Base-by-base conservation (phyloP, 75 land plant genomes). In the Cupressus sempervirens region DNA sequence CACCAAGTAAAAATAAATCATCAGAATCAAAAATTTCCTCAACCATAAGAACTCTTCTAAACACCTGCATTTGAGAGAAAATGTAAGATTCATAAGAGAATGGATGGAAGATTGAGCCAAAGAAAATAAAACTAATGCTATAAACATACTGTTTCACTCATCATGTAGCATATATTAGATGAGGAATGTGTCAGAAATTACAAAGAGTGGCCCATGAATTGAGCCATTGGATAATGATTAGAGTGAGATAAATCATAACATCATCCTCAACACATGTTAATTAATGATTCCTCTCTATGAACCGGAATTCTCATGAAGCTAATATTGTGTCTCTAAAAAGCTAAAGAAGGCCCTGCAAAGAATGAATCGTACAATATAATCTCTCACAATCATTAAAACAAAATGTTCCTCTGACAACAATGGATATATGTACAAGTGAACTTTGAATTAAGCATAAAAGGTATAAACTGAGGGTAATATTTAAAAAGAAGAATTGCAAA, bases 1-100 rank as follows among this genome's bases (percentile, higher is more conserved):
- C 98, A 85, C 98, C 98, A 86, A 90, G 76, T 36, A 72, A 45
- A 81, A 96, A 94, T 84, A 96, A 96, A 86, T 96, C 91, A 86
- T 93, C 94, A 89, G 91, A 76, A 75, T 84, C 72, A 0, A 85
- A 85, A 46, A 96, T 29, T 45, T 90, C 84, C n/a, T 91, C 86
- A 50, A 86, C 84, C 87, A 76, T 74, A 72, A 96, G 86, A 62
- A 91, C 93, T 82, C 86, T 88, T 82, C 74, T 75, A 89, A 94
- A 94, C 30, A 86, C 94, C 96, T 94, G 91, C 41, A 76, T 29
- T 43, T 50, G 32, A 43, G 13, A 54, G 14, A 9, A 18, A 76
- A 40, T 76, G 10, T 43, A 76, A 40, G 80, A 5, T 76, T 40
- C 82, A 56, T 54, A 35, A 11, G 81, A 41, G 29, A 76, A 54